Evolutionary conservation across 352 stramenopile species (phyloP), one percentile per base, ranked within the genome.

Genomic region (Pythium aphanidermatum): DNA sequence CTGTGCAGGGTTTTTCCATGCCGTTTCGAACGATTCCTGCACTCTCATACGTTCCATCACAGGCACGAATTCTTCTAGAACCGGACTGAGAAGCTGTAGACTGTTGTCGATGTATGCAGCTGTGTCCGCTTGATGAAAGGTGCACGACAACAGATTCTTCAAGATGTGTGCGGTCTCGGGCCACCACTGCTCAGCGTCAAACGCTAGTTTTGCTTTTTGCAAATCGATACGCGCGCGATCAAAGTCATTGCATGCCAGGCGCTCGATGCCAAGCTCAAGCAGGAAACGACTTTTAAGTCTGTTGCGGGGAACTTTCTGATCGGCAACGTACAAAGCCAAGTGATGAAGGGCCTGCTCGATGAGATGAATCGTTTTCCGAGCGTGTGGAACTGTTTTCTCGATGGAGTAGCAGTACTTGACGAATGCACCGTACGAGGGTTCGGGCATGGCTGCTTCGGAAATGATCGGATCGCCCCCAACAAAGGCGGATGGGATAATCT

Each of bases 321-420:
- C 71, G 8, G 72, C 72, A 14, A 76, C 57, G 51, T 81, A 85
- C 39, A 83, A 64, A 17, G 71, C 72, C 25, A 94, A 38, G 60
- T 90, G 68, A 41, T 89, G 75, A 13, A 90, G 63, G 10, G 79
- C 76, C 31, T 89, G 78, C 47, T 90, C 77, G 7, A 94, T 58
- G 12, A 94, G 45, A 29, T 83, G 53, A 41, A 94, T 90, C 9
- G 76, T 65, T n/a, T 68, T 64, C 40, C 77, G 85, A 1, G 79
- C 74, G 36, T 94, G 82, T 0, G 74, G 66, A 8, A 83, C 64
- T 3, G 60, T 56, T 5, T 65, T 74, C 44, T 94, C 82, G 19
- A 80, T 35, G 0, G 71, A 62, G 52, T 84, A 69, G 4, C 69
- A 60, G 33, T 90, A 87, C 41, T 89, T 78, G 30, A 83, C 54